Evolutionary conservation across 495 filamentous ascomycete species (phyloP).

Genomic region (Aspergillus bertholletiae): DNA sequence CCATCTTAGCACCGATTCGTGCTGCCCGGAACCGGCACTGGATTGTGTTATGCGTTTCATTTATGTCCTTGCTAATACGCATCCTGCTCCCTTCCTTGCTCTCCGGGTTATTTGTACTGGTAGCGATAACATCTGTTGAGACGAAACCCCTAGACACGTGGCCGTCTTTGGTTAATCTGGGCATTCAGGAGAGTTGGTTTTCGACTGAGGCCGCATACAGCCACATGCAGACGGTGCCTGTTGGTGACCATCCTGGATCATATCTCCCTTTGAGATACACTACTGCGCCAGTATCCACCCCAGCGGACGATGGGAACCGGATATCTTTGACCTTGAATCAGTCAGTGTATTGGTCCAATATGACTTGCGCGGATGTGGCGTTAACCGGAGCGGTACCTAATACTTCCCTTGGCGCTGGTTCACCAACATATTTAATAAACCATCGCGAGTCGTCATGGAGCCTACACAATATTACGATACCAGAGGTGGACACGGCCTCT

Average conservation of each 20-base stretch:
- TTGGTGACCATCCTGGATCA: no score
- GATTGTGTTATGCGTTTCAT: constrained; percentile 18
- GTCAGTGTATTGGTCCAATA: constrained; percentile 21
- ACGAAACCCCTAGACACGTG: constrained; percentile 16
- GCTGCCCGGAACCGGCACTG: constrained; percentile 23
- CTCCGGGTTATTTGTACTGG: constrained; percentile 15
- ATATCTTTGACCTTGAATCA: constrained; percentile 16
- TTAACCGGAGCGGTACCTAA: neutral
- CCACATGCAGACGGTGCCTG: no score
- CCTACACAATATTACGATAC: neutral
- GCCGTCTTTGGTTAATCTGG: constrained; percentile 18
- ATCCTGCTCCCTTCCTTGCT: constrained; percentile 18
- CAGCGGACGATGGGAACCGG: constrained; percentile 4
- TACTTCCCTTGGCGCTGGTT: neutral
- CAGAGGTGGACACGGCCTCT: neutral
- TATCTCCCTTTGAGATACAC: constrained; percentile 13
- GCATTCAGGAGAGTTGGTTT: constrained; percentile 16
- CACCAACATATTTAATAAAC: no score
- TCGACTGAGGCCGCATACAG: constrained; percentile 1
- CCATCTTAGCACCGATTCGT: constrained; percentile 16
- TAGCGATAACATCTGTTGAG: constrained; percentile 1
- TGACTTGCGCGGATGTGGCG: constrained; percentile 8
- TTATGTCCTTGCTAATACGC: constrained; percentile 14
- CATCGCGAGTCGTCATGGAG: neutral
- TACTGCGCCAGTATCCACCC: constrained; percentile 11